These are phyloP conservation scores for Dactylellina sp. DNA, from an alignment of 2,329 filamentous ascomycete genomes.

Conservation along the genomic window DNA sequence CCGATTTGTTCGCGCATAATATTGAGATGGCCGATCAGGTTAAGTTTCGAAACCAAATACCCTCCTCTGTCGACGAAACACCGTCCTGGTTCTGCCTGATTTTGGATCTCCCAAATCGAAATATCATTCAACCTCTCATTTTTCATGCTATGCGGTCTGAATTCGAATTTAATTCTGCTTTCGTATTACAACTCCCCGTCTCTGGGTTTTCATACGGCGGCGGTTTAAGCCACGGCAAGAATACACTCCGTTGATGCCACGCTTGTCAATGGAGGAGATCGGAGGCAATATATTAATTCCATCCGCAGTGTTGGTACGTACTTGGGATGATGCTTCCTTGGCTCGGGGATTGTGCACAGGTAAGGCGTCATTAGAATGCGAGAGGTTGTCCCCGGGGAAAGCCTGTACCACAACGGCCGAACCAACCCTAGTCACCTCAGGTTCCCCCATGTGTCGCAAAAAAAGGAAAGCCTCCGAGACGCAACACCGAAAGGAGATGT, in stretches of 20 bases:
- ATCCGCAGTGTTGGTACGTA: slow-evolving; percentile 5
- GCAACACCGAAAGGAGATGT: slow-evolving; percentile 20
- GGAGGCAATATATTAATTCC: slow-evolving; percentile 15
- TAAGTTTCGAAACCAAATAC: slow-evolving; percentile 33
- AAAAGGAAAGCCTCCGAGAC: slow-evolving; percentile 26
- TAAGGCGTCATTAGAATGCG: slow-evolving; percentile 46
- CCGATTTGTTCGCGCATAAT: slow-evolving; percentile 43
- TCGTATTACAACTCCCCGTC: slow-evolving; percentile 48
- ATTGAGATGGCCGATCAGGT: slow-evolving; percentile 41
- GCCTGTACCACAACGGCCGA: slow-evolving; percentile 54
- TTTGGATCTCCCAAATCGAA: slow-evolving; percentile 21
- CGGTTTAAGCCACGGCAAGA: slow-evolving; percentile 31
- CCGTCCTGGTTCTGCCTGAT: slow-evolving; percentile 34
- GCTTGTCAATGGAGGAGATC: slow-evolving; percentile 7
- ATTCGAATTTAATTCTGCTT: slow-evolving; percentile 24
- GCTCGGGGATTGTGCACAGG: slow-evolving; percentile 4
- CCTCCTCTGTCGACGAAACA: slow-evolving; percentile 30
- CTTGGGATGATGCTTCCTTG: neutral
- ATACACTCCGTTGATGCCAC: slow-evolving; percentile 14
- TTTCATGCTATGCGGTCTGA: slow-evolving; percentile 25
- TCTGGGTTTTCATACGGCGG: slow-evolving; percentile 28
- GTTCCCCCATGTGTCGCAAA: slow-evolving; percentile 25
- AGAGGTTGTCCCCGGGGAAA: slow-evolving; percentile 26
- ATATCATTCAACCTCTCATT: slow-evolving; percentile 18
- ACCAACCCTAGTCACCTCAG: slow-evolving; percentile 16